These are phyloP conservation scores for Tolypocladium ovalisporum DNA, from an alignment of 2,329 filamentous ascomycete species.

Conservation along the genomic window DNA sequence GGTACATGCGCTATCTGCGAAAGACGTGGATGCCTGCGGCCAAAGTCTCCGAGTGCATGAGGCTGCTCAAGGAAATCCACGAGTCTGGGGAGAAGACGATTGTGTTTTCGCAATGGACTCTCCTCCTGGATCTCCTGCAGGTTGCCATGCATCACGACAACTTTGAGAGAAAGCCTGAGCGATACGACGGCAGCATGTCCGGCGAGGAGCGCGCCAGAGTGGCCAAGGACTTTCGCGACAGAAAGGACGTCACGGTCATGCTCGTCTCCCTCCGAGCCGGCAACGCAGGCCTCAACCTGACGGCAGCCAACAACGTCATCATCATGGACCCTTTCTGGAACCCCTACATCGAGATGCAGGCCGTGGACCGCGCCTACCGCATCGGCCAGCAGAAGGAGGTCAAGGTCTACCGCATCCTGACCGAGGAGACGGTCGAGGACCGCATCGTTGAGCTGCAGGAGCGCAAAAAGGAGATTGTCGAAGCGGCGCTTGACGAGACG, in stretches of 20 bases:
- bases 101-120: slow-evolving; percentile 71
- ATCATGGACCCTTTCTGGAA: slow-evolving; percentile 95
- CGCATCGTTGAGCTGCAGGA: slow-evolving; percentile 72
- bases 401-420: slow-evolving; percentile 68
- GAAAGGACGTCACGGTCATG: slow-evolving; percentile 59
- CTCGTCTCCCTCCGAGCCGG: slow-evolving; percentile 76
- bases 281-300: slow-evolving; percentile 76
- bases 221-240: slow-evolving; percentile 53
- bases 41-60: slow-evolving; percentile 71
- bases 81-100: slow-evolving; percentile 58
- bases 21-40: slow-evolving; percentile 65
- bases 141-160: slow-evolving; percentile 57
- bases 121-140: slow-evolving; percentile 62
- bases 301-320: slow-evolving; percentile 73
- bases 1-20: slow-evolving; percentile 58
- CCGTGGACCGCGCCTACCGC: slow-evolving; percentile 79
- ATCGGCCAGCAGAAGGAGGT: slow-evolving; percentile 71
- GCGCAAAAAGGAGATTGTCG: slow-evolving; percentile 65
- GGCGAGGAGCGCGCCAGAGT: slow-evolving; percentile 57
- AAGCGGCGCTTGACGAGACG: slow-evolving; percentile 68
- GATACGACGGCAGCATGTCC: slow-evolving; percentile 75
- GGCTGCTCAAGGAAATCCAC: slow-evolving; percentile 57
- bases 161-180: slow-evolving; percentile 48
- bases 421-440: slow-evolving; percentile 74
- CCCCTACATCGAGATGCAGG: slow-evolving; percentile 84